phyloP scores from a whole-genome alignment of 2,329 filamentous ascomycete genomes.

The Aspergillus nomiae region DNA sequence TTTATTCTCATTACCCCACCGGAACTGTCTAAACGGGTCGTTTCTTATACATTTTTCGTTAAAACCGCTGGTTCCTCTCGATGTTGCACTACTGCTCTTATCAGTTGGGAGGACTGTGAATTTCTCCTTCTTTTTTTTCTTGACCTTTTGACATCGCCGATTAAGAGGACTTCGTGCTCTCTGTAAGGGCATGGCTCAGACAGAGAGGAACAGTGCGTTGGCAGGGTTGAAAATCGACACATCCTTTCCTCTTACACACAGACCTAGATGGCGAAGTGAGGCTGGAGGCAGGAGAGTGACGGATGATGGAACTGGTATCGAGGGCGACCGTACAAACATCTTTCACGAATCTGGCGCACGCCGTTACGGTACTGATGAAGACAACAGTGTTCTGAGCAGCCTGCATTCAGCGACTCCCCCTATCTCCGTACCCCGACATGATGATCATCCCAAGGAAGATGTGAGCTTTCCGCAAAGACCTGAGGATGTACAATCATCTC shows the following conservation, averaged over 20 bases:
- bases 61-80: not conserved
- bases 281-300: slow-evolving; percentile 27
- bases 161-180: slow-evolving; percentile 20
- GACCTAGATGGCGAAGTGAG: slow-evolving; percentile 28
- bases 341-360: slow-evolving; percentile 36
- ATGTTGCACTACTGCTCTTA: not conserved
- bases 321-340: slow-evolving; percentile 39
- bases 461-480: slow-evolving; percentile 39
- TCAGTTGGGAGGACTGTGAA: not conserved
- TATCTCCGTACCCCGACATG: slow-evolving; percentile 47
- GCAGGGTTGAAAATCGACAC: slow-evolving; percentile 44
- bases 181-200: slow-evolving; percentile 41
- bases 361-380: slow-evolving; percentile 42
- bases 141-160: not conserved
- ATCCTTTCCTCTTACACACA: slow-evolving; percentile 32
- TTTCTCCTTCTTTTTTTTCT: not conserved
- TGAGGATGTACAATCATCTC: slow-evolving; percentile 39
- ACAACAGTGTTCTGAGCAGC: slow-evolving; percentile 40
- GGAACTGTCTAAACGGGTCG: not conserved
- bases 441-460: slow-evolving; percentile 32
- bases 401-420: slow-evolving; percentile 47
- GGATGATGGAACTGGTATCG: slow-evolving; percentile 37
- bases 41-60: not conserved
- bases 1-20: not conserved
- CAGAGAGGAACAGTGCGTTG: slow-evolving; percentile 34